phyloP scores from a whole-genome alignment of 441 rosid genomes.

The Arabidopsis lyrata region DNA sequence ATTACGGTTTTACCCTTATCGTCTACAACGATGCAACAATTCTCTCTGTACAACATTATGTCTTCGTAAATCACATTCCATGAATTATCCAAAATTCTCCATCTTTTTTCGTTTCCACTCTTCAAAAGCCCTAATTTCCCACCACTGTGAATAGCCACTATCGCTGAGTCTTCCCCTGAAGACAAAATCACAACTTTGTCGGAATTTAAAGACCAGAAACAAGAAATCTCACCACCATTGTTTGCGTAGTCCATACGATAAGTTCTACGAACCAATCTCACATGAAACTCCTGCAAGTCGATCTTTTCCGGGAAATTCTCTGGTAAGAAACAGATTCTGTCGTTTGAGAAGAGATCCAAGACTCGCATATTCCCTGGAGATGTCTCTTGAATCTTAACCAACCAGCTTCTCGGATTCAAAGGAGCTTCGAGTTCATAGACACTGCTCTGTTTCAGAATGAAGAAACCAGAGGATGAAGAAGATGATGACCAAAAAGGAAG shows the following conservation, averaged over 20 bases:
- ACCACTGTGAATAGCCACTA: constrained; percentile 46
- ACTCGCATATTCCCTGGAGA: constrained; percentile 44
- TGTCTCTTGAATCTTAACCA: constrained; percentile 43
- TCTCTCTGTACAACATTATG: constrained; percentile 20
- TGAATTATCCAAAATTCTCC: constrained; percentile 36
- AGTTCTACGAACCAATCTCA: constrained; percentile 33
- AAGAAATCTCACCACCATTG: constrained; percentile 9
- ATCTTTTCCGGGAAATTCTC: constrained; percentile 22
- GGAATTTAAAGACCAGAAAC: constrained; percentile 40
- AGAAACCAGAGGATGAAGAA: constrained; percentile 27
- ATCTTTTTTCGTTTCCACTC: constrained; percentile 33
- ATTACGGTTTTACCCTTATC: constrained; percentile 39
- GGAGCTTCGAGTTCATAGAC: constrained; percentile 28
- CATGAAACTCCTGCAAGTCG: constrained; percentile 35
- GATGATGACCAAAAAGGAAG: constrained; percentile 44
- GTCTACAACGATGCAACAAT: constrained; percentile 30
- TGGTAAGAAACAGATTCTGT: constrained; percentile 15
- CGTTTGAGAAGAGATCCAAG: constrained; percentile 41
- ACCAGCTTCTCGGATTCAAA: not conserved
- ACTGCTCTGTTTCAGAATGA: constrained; percentile 35
- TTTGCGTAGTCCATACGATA: constrained; percentile 35
- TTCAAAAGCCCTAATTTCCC: constrained; percentile 42
- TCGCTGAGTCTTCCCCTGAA: constrained; percentile 27
- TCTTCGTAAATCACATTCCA: constrained; percentile 39
- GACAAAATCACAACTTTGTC: constrained; percentile 40